Percentiles rank a stretch among this genome's conserved stretches.
These are phyloP conservation scores for Ilyonectria sp. DNA, from an alignment of 2,329 filamentous ascomycete genomes.

Conservation along the genomic window DNA sequence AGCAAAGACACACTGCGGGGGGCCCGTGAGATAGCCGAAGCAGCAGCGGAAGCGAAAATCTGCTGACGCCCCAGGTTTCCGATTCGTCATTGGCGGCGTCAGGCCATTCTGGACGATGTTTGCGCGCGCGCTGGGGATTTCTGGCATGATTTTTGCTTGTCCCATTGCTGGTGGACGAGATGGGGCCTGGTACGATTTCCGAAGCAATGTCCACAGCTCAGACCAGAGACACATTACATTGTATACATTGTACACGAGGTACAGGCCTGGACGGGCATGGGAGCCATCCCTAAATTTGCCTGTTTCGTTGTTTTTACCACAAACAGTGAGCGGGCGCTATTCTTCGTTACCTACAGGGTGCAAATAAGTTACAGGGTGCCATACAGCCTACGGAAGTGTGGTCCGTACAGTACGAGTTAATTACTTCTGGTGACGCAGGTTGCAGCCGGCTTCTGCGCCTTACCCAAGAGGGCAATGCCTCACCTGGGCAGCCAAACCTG, in stretches of 20 bases:
- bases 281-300: not conserved
- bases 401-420: not conserved
- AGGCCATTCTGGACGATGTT: constrained; percentile 23
- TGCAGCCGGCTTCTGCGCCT: constrained; percentile 25
- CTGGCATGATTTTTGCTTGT: constrained; percentile 30
- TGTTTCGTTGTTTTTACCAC: not conserved
- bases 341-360: not conserved
- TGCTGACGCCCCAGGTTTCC: constrained; percentile 30
- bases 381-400: not conserved
- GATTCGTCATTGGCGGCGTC: constrained; percentile 29
- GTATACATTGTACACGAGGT: too few relatives aligned
- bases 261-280: not conserved
- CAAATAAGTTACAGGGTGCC: not conserved
- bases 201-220: constrained; percentile 18
- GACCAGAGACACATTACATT: constrained; percentile 20
- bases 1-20: constrained; percentile 3
- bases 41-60: constrained; percentile 25
- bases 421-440: not conserved
- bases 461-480: constrained; percentile 41
- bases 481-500: constrained; percentile 31
- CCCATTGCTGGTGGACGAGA: not conserved
- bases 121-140: constrained; percentile 11
- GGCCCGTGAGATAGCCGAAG: constrained; percentile 27
- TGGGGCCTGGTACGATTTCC: constrained; percentile 30
- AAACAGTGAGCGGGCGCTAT: not conserved